Evolutionary conservation across 192 early-diverging fungal species (phyloP), one percentile per base, ranked within the genome.

Genomic region (Chytriomyces hyalinus): DNA sequence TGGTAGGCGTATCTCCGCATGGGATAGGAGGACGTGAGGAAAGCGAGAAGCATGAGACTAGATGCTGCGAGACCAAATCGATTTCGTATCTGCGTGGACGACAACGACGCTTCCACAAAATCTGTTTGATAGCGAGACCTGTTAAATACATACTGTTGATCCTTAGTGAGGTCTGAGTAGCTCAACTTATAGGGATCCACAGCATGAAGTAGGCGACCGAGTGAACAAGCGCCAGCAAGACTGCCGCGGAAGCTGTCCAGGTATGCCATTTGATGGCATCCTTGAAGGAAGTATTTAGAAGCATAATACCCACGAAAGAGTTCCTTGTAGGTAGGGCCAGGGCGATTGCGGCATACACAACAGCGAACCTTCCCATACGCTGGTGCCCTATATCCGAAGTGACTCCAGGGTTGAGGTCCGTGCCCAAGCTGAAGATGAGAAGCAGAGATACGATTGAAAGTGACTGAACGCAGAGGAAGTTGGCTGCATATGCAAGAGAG

Each of bases 11-110:
- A 84, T 45, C 75, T 73, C 17, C 89, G 84, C 2, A 90, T 70
- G 13, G 85, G 84, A 66, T 80, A 86, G 9, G 83, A 50, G 3
- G 87, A 84, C 17, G 80, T 76, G 17, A 90, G 45, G 43, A 88
- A 75, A 17, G 88, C 78, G 24, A 90, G 59, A 67, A 83, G 81
- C 3, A 90, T 70, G 6, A 80, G 72, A 1, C 72, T 66, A 15
- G 86, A 86, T 0, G 83, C 85, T 0, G 81, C 78, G 6, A 90
- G 60, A 13, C 89, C 89, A 61, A 82, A 86, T 6, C 73, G 79
- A n/a, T 73, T 73, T 24, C 72, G 17, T 6, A 63, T 57, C 53
- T n/a, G 53, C 3, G 13, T 46, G 24, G 20, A n/a, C 20, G 53
- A 57, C 15, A 57, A 20, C 13, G 20, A 22, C 4, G 26, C 51